Base-by-base conservation (phyloP, 2,329 filamentous ascomycete species). In the Colletotrichum shisoi region DNA sequence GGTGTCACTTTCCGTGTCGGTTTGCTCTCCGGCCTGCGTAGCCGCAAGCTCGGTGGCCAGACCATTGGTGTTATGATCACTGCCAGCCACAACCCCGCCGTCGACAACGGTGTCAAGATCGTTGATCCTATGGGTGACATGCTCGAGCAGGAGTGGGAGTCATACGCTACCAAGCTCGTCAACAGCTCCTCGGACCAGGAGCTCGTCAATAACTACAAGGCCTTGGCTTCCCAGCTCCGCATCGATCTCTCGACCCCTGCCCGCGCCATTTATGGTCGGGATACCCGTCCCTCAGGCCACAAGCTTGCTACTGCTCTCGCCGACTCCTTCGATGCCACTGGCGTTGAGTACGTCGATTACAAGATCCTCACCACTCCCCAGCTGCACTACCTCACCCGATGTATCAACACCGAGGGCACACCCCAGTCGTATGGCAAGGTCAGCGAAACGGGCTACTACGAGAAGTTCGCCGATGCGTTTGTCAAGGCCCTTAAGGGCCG, bases 41-140 rank as follows among this genome's bases (percentile, higher is more conserved):
- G 93, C 71, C 91, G 93, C 77, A 96, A 95, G 80, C 87, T 96
- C 73, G 90, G 90, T 77, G 91, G 93, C 71, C 92, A 96, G 82
- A 91, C 92, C 73, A 96, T 99, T 75, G 95, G 95, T 75, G 90
- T 99, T 72, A 97, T 97, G 93, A 91, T 97, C 78, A 97, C 93
- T 48, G 93, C 93, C 70, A 96, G 92, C 75, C 93, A 97, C 84
- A 97, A 97, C 80, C 92, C 92, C 19, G 90, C 93, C 40, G 85
- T 88, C 73, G 93, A 97, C 80, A 97, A 97, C 78, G 93, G 93
- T 58, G 91, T 97, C 78, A 97, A 97, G 85, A 88, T 99, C 72
- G 93, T 99, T 70, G 95, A 99, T 79, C 95, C 95, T 13, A 91
- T 96, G 89, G 94, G 95, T 71, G 95, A 98, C 79, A 98, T 98